Base-by-base conservation (phyloP, 176 grass and related monocot genomes). In the Ensete ventricosum region DNA sequence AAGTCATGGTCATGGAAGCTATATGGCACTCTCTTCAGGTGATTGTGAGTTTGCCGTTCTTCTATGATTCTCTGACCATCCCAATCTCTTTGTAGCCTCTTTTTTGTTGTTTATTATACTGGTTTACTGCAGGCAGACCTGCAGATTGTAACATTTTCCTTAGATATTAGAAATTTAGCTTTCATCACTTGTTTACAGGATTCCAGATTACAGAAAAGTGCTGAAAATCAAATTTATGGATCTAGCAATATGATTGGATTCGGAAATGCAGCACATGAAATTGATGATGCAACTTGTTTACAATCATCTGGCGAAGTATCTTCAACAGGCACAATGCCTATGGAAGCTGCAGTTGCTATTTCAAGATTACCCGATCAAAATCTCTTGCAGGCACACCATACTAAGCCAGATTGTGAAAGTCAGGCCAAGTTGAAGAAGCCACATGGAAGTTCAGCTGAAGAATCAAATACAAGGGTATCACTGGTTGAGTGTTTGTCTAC, bases 1-100 rank as follows among this genome's bases (percentile, higher is more conserved):
- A 79, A 55, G 23, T 79, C 53, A 79, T 79, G 77, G n/a, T 79
- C 14, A 79, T 79, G 53, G 77, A 79, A 71, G 77, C 77, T 17
- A 71, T 79, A 60, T 71, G 77, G 77, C 53, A 70, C n/a, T 79
- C 77, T 70, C 53, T 79, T 50, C 77, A 79, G 29, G 66, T 79
- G 53, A 50, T 49, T 43, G 14, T 57, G 14, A 58, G 16, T 24
- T 57, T 34, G 5, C 7, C 17, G 20, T 43, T 23, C 24, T 55
- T 59, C 25, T 20, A 19, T 34, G 73, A 54, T 19, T 19, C 9
- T 75, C 9, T 6, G 14, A 4, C 50, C 12, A 23, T 8, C 53
- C 14, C 12, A 13, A 54, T 14, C 4, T 12, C 11, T 73, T 23
- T 11, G 11, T 51, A 22, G 27, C 25, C 20, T 43, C 34, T 22